Evolutionary conservation across 352 stramenopile species (phyloP), one percentile per base, ranked within the genome.

Genomic region (Globisporangium cystogenes): DNA sequence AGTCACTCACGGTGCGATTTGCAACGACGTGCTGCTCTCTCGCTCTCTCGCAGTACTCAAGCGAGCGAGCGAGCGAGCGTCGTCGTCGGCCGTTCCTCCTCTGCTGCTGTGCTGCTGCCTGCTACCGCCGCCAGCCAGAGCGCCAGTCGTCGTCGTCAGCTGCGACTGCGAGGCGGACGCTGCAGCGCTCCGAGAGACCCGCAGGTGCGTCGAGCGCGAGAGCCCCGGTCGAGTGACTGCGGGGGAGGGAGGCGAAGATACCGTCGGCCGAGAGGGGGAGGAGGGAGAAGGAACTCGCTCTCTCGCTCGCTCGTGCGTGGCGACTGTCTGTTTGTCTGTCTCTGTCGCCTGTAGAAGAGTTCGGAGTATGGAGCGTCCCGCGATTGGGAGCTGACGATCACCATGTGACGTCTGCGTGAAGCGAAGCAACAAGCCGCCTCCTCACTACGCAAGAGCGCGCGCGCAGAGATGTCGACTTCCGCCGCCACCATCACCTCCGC

Each of bases 231-330:
- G n/a, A n/a, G n/a, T n/a, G 26, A 29, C 26, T 29, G 26, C 26
- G 26, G 26, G 2, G 26, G 3, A 6, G 12, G 33, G 11, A 12
- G 11, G 14, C 33, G 33, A 39, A 39, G 33, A 39, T 39, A 16
- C 33, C 33, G 33, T 12, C 11, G 14, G 14, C 35, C 26, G 26
- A 20, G 36, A 18, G 36, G 29, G 43, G 31, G 18, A 14, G 31
- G 36, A 42, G 40, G 54, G 46, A 29, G 41, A 20, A 35, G 55
- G 40, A 60, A 60, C 55, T 55, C 55, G 55, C 55, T 61, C 55
- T 61, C 48, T 61, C 26, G 2, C 26, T 29, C 26, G 2, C 26
- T 1, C 4, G 21, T 46, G 20, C 16, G 11, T 36, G 42, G 44
- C 26, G 35, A 15, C 43, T 52, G 52, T 59, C 44, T 59, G 52